These are phyloP conservation scores for Aspergillus ostianus DNA, from an alignment of 495 filamentous ascomycete species.

Conservation along the genomic window DNA sequence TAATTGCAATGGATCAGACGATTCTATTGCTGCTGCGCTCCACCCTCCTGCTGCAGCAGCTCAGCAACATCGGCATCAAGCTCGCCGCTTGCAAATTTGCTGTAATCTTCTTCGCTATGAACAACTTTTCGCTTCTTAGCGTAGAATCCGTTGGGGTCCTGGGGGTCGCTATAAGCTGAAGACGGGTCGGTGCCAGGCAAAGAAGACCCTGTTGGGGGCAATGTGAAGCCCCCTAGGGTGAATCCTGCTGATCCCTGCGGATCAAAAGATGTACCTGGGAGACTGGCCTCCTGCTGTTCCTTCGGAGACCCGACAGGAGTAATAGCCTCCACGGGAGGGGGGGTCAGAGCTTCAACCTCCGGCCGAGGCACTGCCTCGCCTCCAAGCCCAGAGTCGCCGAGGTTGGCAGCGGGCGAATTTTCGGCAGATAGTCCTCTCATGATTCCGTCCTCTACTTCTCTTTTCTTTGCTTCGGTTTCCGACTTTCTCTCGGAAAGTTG, in stretches of 20 bases:
- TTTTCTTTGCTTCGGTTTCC: constrained; percentile 72
- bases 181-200: background rate
- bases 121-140: constrained; percentile 75
- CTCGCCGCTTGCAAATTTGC: constrained; percentile 64
- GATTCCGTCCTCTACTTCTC: constrained; percentile 85
- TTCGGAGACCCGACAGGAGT: constrained; percentile 48
- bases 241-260: constrained; percentile 25
- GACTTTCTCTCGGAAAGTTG: constrained; percentile 59
- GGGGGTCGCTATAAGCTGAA: constrained; percentile 36
- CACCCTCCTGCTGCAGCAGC: constrained; percentile 60
- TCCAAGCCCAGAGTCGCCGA: constrained; percentile 38
- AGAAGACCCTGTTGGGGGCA: constrained; percentile 15
- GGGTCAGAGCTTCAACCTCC: constrained; percentile 79
- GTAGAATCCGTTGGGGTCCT: constrained; percentile 38
- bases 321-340: constrained; percentile 58
- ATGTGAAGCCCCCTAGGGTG: constrained; percentile 37
- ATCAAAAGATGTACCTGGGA: constrained; percentile 22
- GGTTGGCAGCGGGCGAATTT: constrained; percentile 36
- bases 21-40: constrained; percentile 6
- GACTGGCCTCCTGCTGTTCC: constrained; percentile 24
- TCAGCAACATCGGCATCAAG: constrained; percentile 84
- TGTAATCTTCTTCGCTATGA: constrained; percentile 67
- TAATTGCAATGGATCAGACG: background rate
- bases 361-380: constrained; percentile 61
- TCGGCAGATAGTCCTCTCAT: constrained; percentile 69